phyloP scores from a whole-genome alignment of 805 yeast genomes.

The Candida silvatica region DNA sequence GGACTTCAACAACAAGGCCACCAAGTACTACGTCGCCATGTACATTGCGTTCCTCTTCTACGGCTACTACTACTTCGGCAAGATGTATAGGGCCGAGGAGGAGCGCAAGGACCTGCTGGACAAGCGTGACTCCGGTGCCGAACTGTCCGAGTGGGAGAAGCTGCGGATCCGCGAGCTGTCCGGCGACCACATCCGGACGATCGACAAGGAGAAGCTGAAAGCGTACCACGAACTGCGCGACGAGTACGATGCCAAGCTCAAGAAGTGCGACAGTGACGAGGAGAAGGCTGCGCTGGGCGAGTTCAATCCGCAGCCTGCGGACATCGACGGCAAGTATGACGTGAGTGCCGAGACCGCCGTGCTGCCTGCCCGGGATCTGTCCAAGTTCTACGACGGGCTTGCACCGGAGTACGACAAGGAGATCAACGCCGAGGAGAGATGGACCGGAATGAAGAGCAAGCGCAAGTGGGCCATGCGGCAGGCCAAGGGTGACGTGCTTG shows the following conservation, averaged over 20 bases:
- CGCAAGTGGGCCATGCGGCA: slow-evolving; percentile 76
- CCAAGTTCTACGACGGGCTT: slow-evolving; percentile 64
- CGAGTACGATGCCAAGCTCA: slow-evolving; percentile 15
- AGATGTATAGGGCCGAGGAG: slow-evolving; percentile 54
- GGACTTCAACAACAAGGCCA: slow-evolving; percentile 52
- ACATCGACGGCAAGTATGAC: slow-evolving; percentile 22
- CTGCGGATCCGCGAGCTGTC: slow-evolving; percentile 52
- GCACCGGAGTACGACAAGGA: slow-evolving; percentile 78
- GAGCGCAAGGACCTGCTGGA: slow-evolving; percentile 34
- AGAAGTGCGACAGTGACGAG: slow-evolving; percentile 10
- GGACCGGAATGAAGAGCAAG: slow-evolving; percentile 50
- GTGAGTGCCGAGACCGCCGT: slow-evolving; percentile 31
- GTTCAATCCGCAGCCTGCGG: slow-evolving; percentile 27
- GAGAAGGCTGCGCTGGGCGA: slow-evolving; percentile 12
- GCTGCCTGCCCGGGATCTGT: slow-evolving; percentile 71
- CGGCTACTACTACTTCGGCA: slow-evolving; percentile 59
- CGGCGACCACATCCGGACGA: slow-evolving; percentile 50
- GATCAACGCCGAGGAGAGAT: slow-evolving; percentile 65
- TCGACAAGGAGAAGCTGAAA: slow-evolving; percentile 51
- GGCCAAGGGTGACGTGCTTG: slow-evolving; percentile 81
- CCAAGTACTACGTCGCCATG: slow-evolving; percentile 53
- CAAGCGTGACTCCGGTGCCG: slow-evolving; percentile 24
- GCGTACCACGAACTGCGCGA: slow-evolving; percentile 48
- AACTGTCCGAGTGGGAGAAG: slow-evolving; percentile 53
- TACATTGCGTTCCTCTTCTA: slow-evolving; percentile 48